Conservation (phyloP, 2,329 filamentous ascomycete genomes). For the Trichoderma guizhouense region DNA sequence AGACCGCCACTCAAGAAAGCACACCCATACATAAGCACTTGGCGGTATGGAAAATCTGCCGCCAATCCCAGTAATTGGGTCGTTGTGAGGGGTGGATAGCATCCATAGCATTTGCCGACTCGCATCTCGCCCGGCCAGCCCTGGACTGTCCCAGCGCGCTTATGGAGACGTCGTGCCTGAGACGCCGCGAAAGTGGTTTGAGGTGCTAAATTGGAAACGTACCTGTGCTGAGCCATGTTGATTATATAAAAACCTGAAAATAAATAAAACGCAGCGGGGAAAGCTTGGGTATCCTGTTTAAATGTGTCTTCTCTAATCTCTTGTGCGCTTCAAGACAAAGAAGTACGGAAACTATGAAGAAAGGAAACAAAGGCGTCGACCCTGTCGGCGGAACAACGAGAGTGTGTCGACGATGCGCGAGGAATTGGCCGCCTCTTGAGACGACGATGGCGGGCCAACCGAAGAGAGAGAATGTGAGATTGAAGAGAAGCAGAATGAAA, state of each 20-base stretch:
- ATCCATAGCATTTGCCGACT: background rate
- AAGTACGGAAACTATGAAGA: slow-evolving; percentile 1
- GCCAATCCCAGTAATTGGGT: slow-evolving; percentile 13
- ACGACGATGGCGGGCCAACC: background rate
- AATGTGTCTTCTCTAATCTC: slow-evolving; percentile 2
- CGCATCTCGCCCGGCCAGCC: slow-evolving; percentile 6
- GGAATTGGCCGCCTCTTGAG: slow-evolving; percentile 1
- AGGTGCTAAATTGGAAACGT: slow-evolving; percentile 17
- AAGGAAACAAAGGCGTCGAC: background rate
- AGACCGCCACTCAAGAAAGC: slow-evolving; percentile 15
- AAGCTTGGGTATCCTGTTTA: slow-evolving; percentile 16
- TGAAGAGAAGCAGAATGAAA: slow-evolving; percentile 21
- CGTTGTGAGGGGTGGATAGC: background rate
- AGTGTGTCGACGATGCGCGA: background rate
- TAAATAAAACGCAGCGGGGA: background rate
- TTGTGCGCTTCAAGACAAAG: slow-evolving; percentile 5
- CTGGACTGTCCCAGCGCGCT: slow-evolving; percentile 8
- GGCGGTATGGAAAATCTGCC: slow-evolving; percentile 1
- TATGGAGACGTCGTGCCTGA: slow-evolving; percentile 6
- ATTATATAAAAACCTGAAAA: slow-evolving; percentile 16
- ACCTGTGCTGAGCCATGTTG: slow-evolving; percentile 36
- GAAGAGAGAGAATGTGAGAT: slow-evolving; percentile 14
- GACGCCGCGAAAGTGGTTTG: background rate
- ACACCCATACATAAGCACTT: slow-evolving; percentile 14
- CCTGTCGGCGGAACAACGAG: background rate